Evolutionary conservation across 768 basidiomycete genomes (phyloP).

Genomic region (Strobilomyces dryophilus): DNA sequence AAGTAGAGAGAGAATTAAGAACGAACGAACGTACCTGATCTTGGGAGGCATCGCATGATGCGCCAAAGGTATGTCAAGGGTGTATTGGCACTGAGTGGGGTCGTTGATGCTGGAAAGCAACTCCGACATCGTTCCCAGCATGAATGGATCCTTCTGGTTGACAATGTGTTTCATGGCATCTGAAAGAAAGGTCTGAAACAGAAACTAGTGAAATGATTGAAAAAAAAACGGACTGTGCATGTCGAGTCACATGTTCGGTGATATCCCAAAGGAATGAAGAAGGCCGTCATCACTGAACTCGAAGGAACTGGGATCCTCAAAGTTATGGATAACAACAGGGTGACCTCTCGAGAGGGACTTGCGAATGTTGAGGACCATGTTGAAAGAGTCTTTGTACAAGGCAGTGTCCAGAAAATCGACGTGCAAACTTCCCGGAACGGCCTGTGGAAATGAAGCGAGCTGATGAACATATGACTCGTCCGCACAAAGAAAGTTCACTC

Average conservation of each 20-base stretch:
- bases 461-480: background rate
- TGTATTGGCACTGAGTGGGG: background rate
- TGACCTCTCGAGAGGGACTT: background rate
- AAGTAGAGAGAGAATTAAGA: background rate
- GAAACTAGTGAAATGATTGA: background rate
- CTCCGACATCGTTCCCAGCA: background rate
- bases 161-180: background rate
- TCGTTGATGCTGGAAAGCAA: background rate
- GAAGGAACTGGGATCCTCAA: background rate
- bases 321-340: background rate
- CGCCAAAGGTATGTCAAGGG: background rate
- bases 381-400: background rate
- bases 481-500: background rate
- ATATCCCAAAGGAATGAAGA: background rate
- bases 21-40: background rate
- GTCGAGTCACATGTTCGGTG: background rate
- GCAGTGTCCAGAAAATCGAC: background rate
- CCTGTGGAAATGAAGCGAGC: background rate
- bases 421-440: background rate
- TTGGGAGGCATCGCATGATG: background rate
- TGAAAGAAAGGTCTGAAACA: background rate
- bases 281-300: background rate
- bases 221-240: background rate
- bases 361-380: background rate
- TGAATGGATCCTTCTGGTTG: background rate